Percentiles rank a stretch among this genome's conserved stretches.
Evolutionary conservation across 176 grass and related monocot genomes (phyloP).

Genomic region (Hordeum vulgare): DNA sequence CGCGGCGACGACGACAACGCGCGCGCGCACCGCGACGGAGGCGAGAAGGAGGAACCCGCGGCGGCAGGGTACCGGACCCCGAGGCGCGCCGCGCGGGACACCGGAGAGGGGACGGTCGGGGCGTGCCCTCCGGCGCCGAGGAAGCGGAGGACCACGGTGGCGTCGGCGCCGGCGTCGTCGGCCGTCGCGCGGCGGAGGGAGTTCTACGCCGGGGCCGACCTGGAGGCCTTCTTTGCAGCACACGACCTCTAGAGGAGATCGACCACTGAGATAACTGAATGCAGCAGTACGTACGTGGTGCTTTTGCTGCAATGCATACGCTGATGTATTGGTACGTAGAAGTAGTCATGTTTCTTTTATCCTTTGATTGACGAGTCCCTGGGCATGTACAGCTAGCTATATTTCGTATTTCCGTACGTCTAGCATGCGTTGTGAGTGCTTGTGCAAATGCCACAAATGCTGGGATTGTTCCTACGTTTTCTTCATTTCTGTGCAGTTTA

Average conservation of each 20-base stretch:
- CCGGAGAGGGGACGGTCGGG: not conserved
- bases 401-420: not conserved
- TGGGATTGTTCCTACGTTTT: not conserved
- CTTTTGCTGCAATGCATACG: not conserved
- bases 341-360: not conserved
- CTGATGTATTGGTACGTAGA: not conserved
- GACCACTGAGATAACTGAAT: not conserved
- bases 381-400: not conserved
- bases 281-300: too few species aligned
- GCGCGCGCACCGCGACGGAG: not conserved
- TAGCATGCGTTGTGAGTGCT: not conserved
- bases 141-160: not conserved
- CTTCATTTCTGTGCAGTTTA: not conserved
- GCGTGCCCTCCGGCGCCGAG: slow-evolving; percentile 20
- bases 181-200: not conserved
- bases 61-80: slow-evolving; percentile 5
- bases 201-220: slow-evolving; percentile 30
- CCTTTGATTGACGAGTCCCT: too few species aligned
- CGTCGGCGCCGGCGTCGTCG: not conserved
- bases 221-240: slow-evolving; percentile 33
- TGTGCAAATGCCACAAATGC: not conserved
- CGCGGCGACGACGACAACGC: not conserved
- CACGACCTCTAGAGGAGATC: not conserved
- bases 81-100: not conserved
- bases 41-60: not conserved